These are phyloP conservation scores for Coemansia sp. DNA, from an alignment of 192 early-diverging fungal species.

Conservation along the genomic window DNA sequence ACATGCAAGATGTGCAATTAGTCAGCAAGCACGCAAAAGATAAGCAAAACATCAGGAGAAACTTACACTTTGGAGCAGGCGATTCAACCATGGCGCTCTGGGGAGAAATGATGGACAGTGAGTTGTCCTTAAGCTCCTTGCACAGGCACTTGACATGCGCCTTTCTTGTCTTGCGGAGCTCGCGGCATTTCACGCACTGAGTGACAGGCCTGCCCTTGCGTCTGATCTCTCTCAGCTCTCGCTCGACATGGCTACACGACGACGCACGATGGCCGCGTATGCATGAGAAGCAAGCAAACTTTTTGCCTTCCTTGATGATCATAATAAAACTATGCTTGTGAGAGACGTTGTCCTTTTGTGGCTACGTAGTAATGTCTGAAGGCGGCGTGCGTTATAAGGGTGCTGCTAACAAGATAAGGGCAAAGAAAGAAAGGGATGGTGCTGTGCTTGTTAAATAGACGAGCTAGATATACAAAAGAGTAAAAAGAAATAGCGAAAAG, in stretches of 20 bases:
- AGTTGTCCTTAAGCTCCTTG: constrained; percentile 21
- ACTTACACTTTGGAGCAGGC: constrained; percentile 12
- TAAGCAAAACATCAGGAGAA: background rate
- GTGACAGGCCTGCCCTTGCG: constrained; percentile 72
- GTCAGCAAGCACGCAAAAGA: background rate
- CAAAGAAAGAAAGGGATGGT: background rate
- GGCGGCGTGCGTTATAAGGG: background rate
- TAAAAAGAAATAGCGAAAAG: constrained; percentile 1
- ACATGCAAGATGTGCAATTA: background rate
- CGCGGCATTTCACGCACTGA: constrained; percentile 72
- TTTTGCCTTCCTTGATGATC: constrained; percentile 41
- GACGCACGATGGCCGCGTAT: constrained; percentile 56
- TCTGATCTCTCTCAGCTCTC: constrained; percentile 61
- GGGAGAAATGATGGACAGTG: background rate
- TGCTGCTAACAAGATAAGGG: constrained; percentile 7
- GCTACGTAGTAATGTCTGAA: background rate
- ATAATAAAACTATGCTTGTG: constrained; percentile 2
- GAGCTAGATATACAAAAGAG: background rate
- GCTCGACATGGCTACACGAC: constrained; percentile 49
- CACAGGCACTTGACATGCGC: constrained; percentile 74
- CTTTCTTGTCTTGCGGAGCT: constrained; percentile 64
- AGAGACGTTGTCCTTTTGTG: background rate
- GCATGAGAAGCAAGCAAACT: constrained; percentile 51
- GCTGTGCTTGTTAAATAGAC: background rate
- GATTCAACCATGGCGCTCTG: background rate